Evolutionary conservation across 2,329 filamentous ascomycete species (phyloP), one percentile per base, ranked within the genome.

Genomic region (Hypoxylon sp.): DNA sequence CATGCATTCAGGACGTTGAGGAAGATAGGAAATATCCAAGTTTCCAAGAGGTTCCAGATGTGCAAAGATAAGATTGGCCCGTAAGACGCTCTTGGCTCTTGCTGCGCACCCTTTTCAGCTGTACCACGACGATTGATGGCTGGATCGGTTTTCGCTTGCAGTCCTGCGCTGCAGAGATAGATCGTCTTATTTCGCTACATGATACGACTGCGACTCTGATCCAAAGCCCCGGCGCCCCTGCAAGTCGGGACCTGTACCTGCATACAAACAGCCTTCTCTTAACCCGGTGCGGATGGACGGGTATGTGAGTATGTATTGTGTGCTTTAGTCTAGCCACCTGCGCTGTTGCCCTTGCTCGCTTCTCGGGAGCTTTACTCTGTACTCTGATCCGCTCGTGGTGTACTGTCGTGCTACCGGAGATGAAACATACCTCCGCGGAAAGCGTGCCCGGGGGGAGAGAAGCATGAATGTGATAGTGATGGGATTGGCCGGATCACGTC

Each of bases 201-300:
- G 62, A 65, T 62, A 62, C 62, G 58, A 59, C 51, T 44, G 32
- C 43, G 30, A 50, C 37, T 41, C 37, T 19, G 37, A 41, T 41
- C 48, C 39, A 59, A 65, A 52, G 28, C 43, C 54, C 62, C 57
- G 58, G 48, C n/a, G 26, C 34, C 17, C 34, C 28, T 46, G 30
- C 32, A 41, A 43, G 46, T 39, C 26, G 13, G 22, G n/a, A 22
- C 26, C 44, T 22, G 63, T 62, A 65, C 63, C 63, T 62, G 62
- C 58, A 65, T 61, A 47, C 41, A 56, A 24, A 56, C 49, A 13
- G 20, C 10, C 19, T 19, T 41, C 54, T 24, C n/a, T 48, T 47
- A 54, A n/a, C 41, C 52, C 47, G 59, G 55, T 55, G 63, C 54
- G 55, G 55, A 56, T 61, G 54, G 17, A 58, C 55, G 58, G 62